Base-by-base conservation (phyloP, 306 rosid species). In the Cucurbita maxima region DNA sequence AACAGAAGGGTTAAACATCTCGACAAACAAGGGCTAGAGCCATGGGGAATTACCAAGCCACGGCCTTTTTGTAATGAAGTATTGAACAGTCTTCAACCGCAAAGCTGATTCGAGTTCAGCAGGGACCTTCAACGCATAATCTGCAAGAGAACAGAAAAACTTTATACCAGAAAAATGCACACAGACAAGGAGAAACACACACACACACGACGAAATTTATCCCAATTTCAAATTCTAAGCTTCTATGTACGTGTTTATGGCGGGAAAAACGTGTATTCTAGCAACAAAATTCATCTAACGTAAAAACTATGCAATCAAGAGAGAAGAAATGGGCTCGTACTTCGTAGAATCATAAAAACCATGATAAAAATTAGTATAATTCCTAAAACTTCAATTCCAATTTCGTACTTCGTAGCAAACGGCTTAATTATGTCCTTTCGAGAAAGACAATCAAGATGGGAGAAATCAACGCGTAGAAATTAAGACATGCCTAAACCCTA, bases 31-130 rank as follows among this genome's bases (percentile, higher is more conserved):
- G 36, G 51, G 6, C 37, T 22, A 55, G 38, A 77, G 58, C 54
- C 50, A 22, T 6, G 45, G 51, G 54, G 10, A 75, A 79, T 75
- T 88, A 93, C 98, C 98, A 76, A 93, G 97, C 98, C 98, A 93
- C 16, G 98, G 98, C 84, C 97, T 88, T 75, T 93, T 90, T 1
- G 88, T 93, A 75, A 88, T 69, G 74, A 87, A 90, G 86, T 86
- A 83, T 43, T 86, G 79, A 80, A 87, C 96, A 4, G 90, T 79
- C 82, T 87, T 90, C 85, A 86, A 71, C 84, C 85, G 82, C 89
- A 93, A 81, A 77, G 81, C 85, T 18, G 92, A 85, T 76, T 93
- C 98, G 45, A 90, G 86, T 76, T 93, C 96, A 56, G 91, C 85
- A 37, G 96, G 84, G 16, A 71, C 84, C 14, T 79, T 76, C n/a